A percentile compares a stretch with the other conserved stretches of the same genome.
Evolutionary conservation across 768 basidiomycete genomes (phyloP).

Genomic region (Kwoniella botswanensis): DNA sequence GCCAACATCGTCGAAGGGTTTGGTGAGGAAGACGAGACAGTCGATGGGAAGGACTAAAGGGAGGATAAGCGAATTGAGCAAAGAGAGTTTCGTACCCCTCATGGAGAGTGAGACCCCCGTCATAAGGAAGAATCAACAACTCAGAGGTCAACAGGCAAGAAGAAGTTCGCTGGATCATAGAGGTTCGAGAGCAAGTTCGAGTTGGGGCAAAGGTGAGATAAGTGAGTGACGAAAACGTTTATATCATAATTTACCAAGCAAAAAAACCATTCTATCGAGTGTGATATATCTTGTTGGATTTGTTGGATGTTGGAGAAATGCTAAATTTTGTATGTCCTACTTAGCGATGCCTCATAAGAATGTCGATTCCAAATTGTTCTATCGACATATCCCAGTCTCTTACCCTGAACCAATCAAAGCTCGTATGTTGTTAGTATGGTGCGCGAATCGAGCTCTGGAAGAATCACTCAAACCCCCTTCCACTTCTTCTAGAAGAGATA

Average conservation of each 20-base stretch:
- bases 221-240: constrained; percentile 35
- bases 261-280: too few species aligned
- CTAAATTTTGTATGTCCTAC: neutral
- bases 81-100: constrained; percentile 48
- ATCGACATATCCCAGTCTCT: constrained; percentile 49
- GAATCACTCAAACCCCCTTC: constrained; percentile 11
- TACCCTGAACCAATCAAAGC: constrained; percentile 54
- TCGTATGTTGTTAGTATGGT: constrained; percentile 52
- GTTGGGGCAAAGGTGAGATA: constrained; percentile 54
- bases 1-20: constrained; percentile 9
- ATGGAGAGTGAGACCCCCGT: constrained; percentile 55
- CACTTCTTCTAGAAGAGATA: constrained; percentile 11
- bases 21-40: constrained; percentile 41
- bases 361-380: constrained; percentile 44
- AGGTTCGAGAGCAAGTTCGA: constrained; percentile 52
- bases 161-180: constrained; percentile 49
- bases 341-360: constrained; percentile 52
- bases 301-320: neutral
- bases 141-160: constrained; percentile 46
- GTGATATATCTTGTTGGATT: neutral
- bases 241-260: too few species aligned
- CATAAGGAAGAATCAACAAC: constrained; percentile 53
- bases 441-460: constrained; percentile 47
- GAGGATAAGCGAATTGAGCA: constrained; percentile 23
- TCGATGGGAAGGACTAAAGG: constrained; percentile 27